Conservation (phyloP, 208 protist species). For the Crithidia fasciculata region DNA sequence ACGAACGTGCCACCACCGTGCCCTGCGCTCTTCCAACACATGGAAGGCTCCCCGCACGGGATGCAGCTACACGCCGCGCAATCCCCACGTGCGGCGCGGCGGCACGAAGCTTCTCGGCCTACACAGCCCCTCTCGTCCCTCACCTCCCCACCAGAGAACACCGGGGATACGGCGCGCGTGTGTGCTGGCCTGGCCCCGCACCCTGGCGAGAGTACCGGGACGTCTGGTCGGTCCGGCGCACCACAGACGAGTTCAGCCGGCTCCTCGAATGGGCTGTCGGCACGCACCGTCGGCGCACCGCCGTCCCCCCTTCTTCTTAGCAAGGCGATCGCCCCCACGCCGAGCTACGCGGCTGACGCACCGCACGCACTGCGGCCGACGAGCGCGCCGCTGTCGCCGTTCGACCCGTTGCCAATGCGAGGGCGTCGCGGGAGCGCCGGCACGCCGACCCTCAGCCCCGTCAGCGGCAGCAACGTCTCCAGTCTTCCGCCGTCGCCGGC, state of each 20-base stretch:
- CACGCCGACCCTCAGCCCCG: neutral
- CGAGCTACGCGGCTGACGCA: too few relatives aligned
- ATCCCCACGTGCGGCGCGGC: conserved; percentile 4
- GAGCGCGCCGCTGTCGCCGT: neutral
- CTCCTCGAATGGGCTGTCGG: conserved; percentile 17
- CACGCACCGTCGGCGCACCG: neutral
- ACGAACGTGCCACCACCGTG: conserved; percentile 7
- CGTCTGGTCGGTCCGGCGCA: neutral
- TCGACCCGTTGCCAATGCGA: neutral
- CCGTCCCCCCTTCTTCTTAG: neutral
- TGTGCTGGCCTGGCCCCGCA: neutral
- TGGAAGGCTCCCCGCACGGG: conserved; percentile 16
- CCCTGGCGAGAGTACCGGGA: neutral
- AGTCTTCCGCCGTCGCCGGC: neutral
- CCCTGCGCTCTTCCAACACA: conserved; percentile 3
- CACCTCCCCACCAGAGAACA: neutral
- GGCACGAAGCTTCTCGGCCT: neutral
- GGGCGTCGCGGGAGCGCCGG: neutral
- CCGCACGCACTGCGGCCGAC: too few relatives aligned
- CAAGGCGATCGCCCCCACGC: neutral
- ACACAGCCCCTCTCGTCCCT: neutral
- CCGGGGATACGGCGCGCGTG: neutral
- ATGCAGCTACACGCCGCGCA: conserved; percentile 14
- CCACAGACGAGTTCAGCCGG: conserved; percentile 4
- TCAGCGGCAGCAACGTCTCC: conserved; percentile 6